Conservation (phyloP, 148 eudicot species). For the Spergularia bocconei region DNA sequence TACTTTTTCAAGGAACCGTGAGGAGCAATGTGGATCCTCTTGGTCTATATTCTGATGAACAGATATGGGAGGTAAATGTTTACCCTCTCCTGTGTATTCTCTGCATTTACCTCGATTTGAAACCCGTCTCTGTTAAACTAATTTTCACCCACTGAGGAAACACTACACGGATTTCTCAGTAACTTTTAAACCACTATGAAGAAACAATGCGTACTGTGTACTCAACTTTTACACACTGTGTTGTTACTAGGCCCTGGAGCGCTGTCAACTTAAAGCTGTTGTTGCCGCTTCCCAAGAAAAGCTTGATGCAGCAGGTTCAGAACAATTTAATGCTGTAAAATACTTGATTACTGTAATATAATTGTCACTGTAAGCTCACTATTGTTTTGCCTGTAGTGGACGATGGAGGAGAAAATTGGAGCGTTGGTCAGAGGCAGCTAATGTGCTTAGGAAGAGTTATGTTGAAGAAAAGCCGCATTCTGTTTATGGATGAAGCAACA, state of each 20-base stretch:
- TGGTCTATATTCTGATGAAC: constrained; percentile 31
- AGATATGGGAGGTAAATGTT: constrained; percentile 30
- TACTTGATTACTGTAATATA: neutral
- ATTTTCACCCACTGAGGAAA: neutral
- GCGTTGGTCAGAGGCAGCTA: constrained; percentile 35
- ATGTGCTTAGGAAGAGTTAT: constrained; percentile 35
- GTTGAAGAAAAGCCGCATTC: constrained; percentile 32
- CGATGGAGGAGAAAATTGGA: constrained; percentile 35
- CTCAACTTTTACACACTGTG: neutral
- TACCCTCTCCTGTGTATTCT: neutral
- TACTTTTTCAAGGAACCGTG: constrained; percentile 64
- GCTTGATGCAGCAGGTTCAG: constrained; percentile 29
- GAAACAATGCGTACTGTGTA: too few relatives aligned
- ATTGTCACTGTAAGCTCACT: neutral
- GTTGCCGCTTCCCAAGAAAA: constrained; percentile 28
- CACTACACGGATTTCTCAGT: too few relatives aligned
- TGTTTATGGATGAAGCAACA: constrained; percentile 36
- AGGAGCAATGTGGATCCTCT: constrained; percentile 33
- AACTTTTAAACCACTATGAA: too few relatives aligned
- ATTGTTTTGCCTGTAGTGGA: constrained; percentile 10
- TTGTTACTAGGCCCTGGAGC: constrained; percentile 25
- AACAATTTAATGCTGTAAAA: neutral
- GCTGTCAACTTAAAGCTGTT: constrained; percentile 30
- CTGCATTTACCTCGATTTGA: neutral
- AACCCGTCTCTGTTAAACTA: neutral